These are phyloP conservation scores for Novakomyces olei DNA, from an alignment of 805 yeast genomes.

Conservation along the genomic window DNA sequence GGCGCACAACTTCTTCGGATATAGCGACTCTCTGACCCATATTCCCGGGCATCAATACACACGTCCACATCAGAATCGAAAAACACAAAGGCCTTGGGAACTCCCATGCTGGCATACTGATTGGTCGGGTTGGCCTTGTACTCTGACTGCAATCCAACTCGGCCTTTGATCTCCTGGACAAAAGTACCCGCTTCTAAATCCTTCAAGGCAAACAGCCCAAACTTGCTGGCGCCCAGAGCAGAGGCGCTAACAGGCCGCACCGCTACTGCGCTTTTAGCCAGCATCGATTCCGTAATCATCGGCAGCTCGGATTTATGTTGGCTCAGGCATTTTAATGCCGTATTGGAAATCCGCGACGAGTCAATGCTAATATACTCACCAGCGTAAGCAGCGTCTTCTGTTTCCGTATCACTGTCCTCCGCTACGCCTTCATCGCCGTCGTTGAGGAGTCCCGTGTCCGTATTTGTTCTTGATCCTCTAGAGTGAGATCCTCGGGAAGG, in stretches of 20 bases:
- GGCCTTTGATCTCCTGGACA: conserved; percentile 49
- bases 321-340: neutral
- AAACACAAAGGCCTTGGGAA: conserved; percentile 39
- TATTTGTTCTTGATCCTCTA: too few species aligned
- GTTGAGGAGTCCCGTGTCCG: too few species aligned
- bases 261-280: conserved; percentile 19
- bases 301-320: neutral
- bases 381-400: neutral
- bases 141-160: conserved; percentile 38
- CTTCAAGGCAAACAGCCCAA: conserved; percentile 32
- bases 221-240: conserved; percentile 34
- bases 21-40: conserved; percentile 58
- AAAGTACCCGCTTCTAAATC: conserved; percentile 24
- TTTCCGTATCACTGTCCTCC: too few species aligned
- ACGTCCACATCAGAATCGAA: conserved; percentile 38
- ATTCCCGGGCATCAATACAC: conserved; percentile 56
- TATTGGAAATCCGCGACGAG: neutral
- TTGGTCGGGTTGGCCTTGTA: conserved; percentile 46
- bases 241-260: neutral
- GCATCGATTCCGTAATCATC: conserved; percentile 4
- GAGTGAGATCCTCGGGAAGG: too few species aligned
- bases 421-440: too few species aligned
- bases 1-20: conserved; percentile 57
- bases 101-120: conserved; percentile 53
- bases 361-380: conserved; percentile 1